Evolutionary conservation across 1,139 yeast species (phyloP).

Genomic region (Taphrina confusa): DNA sequence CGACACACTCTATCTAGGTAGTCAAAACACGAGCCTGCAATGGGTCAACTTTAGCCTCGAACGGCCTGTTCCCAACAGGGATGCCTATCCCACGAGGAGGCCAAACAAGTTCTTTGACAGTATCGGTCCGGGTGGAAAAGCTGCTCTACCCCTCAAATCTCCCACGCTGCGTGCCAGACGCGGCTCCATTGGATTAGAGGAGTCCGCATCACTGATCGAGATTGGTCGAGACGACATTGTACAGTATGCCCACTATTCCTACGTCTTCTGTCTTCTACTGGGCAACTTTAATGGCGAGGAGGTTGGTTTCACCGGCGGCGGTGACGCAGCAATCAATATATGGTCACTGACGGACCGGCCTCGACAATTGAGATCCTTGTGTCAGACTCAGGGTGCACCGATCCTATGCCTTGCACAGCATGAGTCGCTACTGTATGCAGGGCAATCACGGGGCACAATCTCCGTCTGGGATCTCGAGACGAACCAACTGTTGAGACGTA

Average conservation of each 20-base stretch:
- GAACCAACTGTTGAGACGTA: slow-evolving; percentile 59
- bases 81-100: slow-evolving; percentile 52
- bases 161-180: slow-evolving; percentile 18
- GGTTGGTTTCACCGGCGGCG: slow-evolving; percentile 70
- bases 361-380: slow-evolving; percentile 48
- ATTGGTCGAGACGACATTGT: slow-evolving; percentile 66
- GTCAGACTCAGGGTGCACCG: slow-evolving; percentile 59
- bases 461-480: slow-evolving; percentile 85
- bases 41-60: slow-evolving; percentile 55
- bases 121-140: slow-evolving; percentile 72
- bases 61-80: slow-evolving; percentile 37
- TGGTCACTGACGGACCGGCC: slow-evolving; percentile 55
- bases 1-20: slow-evolving; percentile 74
- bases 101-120: slow-evolving; percentile 90
- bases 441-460: slow-evolving; percentile 68
- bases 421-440: slow-evolving; percentile 73
- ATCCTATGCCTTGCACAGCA: slow-evolving; percentile 66
- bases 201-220: slow-evolving; percentile 54
- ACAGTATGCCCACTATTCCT: slow-evolving; percentile 88
- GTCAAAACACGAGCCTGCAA: slow-evolving; percentile 85
- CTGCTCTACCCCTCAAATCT: slow-evolving; percentile 31
- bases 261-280: slow-evolving; percentile 52
- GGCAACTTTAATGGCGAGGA: slow-evolving; percentile 45
- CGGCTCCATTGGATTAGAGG: slow-evolving; percentile 6
- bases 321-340: slow-evolving; percentile 79